A percentile compares a stretch with the other conserved stretches of the same genome.
phyloP scores from a whole-genome alignment of 106 monocot species.

The Allium fistulosum region DNA sequence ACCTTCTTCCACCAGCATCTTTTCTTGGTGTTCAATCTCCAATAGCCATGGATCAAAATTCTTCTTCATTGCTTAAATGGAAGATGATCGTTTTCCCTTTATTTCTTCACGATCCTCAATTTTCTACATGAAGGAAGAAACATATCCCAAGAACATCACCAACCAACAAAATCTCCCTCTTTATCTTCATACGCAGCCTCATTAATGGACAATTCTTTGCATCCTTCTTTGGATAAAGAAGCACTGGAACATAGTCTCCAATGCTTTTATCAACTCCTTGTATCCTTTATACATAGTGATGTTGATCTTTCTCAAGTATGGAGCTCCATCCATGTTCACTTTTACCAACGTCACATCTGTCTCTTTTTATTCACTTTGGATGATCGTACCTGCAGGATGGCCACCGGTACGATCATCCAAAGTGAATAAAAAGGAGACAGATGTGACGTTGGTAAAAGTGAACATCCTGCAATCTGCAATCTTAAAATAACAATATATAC shows the following conservation, averaged over 20 bases:
- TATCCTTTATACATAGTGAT: conserved; percentile 55
- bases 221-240: conserved; percentile 17
- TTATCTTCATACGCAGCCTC: background rate
- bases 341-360: conserved; percentile 42
- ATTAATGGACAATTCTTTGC: background rate
- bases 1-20: no score
- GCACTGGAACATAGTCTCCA: conserved; percentile 70
- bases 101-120: conserved; percentile 15
- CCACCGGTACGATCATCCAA: no score
- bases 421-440: no score
- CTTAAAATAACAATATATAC: conserved; percentile 9
- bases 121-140: conserved; percentile 14
- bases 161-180: conserved; percentile 6
- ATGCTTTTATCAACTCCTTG: conserved; percentile 46
- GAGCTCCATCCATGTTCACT: conserved; percentile 95
- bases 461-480: conserved; percentile 80
- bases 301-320: conserved; percentile 83
- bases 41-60: no score
- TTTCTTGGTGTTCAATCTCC: no score
- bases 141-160: conserved; percentile 7
- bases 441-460: no score
- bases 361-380: conserved; percentile 14
- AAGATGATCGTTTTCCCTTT: background rate
- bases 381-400: conserved; percentile 44
- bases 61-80: no score